A percentile compares a stretch with the other conserved stretches of the same genome.
phyloP scores from a whole-genome alignment of 805 yeast species.

The Ogataea pignaliae region DNA sequence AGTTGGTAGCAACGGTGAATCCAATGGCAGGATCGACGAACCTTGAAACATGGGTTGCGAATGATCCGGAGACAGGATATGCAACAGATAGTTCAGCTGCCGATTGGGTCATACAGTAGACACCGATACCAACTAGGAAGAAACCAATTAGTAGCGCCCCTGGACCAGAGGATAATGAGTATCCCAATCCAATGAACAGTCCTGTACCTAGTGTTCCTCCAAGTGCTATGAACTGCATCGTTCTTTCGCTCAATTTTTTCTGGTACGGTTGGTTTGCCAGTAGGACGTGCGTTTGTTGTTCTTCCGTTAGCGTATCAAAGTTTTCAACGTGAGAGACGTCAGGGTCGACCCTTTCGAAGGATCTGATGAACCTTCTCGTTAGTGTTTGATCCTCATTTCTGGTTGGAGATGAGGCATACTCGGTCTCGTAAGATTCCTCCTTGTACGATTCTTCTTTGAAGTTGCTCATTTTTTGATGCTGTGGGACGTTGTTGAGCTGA shows the following conservation, averaged over 20 bases:
- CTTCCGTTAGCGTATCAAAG: constrained; percentile 1
- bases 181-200: constrained; percentile 61
- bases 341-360: constrained; percentile 4
- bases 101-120: constrained; percentile 31
- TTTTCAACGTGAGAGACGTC: constrained; percentile 1
- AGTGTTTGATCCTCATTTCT: not conserved
- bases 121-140: constrained; percentile 20
- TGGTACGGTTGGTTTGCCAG: constrained; percentile 9
- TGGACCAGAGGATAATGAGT: constrained; percentile 36
- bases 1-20: constrained; percentile 50
- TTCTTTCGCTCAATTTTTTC: constrained; percentile 48
- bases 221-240: constrained; percentile 66
- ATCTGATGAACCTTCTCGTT: not conserved
- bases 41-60: constrained; percentile 38
- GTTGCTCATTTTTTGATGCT: no score
- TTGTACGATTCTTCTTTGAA: no score
- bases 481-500: no score
- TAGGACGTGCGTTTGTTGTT: constrained; percentile 5
- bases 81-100: constrained; percentile 51
- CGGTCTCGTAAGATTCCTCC: no score
- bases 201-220: constrained; percentile 80
- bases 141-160: constrained; percentile 21
- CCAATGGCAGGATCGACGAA: constrained; percentile 55
- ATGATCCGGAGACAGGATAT: constrained; percentile 51
- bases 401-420: no score